Evolutionary conservation across 163 green algal genomes (phyloP).

Genomic region (Prototheca cutis): DNA sequence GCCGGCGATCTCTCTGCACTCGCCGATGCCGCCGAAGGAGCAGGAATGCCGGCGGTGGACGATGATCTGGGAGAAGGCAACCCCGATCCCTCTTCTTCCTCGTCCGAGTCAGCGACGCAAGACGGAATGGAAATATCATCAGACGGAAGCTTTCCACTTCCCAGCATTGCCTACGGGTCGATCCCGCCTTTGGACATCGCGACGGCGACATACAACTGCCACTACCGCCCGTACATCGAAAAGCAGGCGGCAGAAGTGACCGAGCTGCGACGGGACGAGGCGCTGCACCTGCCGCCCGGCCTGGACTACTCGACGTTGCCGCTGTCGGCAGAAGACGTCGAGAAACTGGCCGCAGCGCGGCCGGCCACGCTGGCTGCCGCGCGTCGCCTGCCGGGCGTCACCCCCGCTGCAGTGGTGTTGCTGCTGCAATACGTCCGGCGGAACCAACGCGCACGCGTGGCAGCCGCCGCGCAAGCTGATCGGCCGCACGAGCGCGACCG

Average conservation of each 20-base stretch:
- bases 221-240: slow-evolving; percentile 43
- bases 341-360: slow-evolving; percentile 31
- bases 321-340: slow-evolving; percentile 40
- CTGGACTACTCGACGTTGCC: slow-evolving; percentile 33
- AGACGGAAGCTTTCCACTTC: no score
- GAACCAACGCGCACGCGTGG: not conserved
- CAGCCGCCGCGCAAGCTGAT: not conserved
- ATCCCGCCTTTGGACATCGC: slow-evolving; percentile 8
- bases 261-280: slow-evolving; percentile 27
- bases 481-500: no score
- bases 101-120: no score
- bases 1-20: not conserved
- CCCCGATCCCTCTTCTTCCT: no score
- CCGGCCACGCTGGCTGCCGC: slow-evolving; percentile 34
- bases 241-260: slow-evolving; percentile 27
- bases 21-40: not conserved
- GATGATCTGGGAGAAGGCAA: no score
- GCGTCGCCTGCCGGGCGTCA: slow-evolving; percentile 42
- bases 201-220: slow-evolving; percentile 34
- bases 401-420: slow-evolving; percentile 33
- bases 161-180: no score
- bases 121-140: no score
- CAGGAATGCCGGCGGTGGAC: not conserved
- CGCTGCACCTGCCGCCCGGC: slow-evolving; percentile 14
- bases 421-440: slow-evolving; percentile 36